These are phyloP conservation scores for Ganoderma lucidum DNA, from an alignment of 1,284 basidiomycete species.

Conservation along the genomic window DNA sequence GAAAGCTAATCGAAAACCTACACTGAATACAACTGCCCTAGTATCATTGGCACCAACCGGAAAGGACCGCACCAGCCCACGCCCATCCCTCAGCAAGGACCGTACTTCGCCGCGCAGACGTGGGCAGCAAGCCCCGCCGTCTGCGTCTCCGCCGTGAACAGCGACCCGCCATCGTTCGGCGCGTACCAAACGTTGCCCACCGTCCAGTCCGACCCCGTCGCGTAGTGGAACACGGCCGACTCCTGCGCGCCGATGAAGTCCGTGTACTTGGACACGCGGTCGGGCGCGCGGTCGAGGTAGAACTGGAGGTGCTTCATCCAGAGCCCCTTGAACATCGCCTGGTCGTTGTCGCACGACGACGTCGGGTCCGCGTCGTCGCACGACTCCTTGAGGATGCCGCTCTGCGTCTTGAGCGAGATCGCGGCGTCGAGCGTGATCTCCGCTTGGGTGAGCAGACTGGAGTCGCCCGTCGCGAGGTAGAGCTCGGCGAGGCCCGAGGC, in stretches of 20 bases:
- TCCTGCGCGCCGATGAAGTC: slow-evolving; percentile 40
- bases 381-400: slow-evolving; percentile 56
- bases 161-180: slow-evolving; percentile 50
- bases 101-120: slow-evolving; percentile 26
- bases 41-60: background rate
- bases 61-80: too few relatives aligned
- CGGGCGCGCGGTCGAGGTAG: slow-evolving; percentile 42
- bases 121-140: slow-evolving; percentile 24
- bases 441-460: slow-evolving; percentile 51
- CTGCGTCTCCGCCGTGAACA: slow-evolving; percentile 49
- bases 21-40: background rate
- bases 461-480: slow-evolving; percentile 49
- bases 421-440: slow-evolving; percentile 63
- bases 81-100: slow-evolving; percentile 11
- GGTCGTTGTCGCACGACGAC: slow-evolving; percentile 54
- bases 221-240: slow-evolving; percentile 37
- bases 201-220: slow-evolving; percentile 52
- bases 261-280: slow-evolving; percentile 40
- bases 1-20: too few relatives aligned
- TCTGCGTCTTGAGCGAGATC: slow-evolving; percentile 47
- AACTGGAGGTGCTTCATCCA: slow-evolving; percentile 43
- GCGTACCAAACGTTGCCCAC: slow-evolving; percentile 58
- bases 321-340: slow-evolving; percentile 50
- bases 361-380: slow-evolving; percentile 55
- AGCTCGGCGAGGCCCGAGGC: slow-evolving; percentile 59